Conservation (phyloP, 1,284 basidiomycete genomes). For the Veloboletus limbatus region DNA sequence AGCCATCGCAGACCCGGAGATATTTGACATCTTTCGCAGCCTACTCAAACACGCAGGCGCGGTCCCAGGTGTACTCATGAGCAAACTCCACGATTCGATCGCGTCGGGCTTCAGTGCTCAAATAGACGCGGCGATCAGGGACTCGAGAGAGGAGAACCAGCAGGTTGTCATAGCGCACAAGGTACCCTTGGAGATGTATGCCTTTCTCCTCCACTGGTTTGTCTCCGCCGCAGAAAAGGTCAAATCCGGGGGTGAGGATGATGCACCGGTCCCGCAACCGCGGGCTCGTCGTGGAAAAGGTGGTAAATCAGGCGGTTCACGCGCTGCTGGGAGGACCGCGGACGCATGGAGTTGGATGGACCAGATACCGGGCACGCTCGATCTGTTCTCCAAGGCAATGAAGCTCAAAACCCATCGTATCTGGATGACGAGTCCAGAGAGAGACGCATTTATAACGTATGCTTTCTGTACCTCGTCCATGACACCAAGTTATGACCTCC, state of each 20-base stretch:
- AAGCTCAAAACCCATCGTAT: conserved; percentile 76
- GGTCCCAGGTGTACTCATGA: conserved; percentile 62
- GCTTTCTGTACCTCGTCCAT: conserved; percentile 17
- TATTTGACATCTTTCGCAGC: conserved; percentile 78
- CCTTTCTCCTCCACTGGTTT: conserved; percentile 87
- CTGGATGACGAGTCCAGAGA: conserved; percentile 83
- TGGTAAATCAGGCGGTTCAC: conserved; percentile 48
- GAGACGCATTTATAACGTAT: conserved; percentile 81
- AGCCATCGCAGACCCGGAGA: conserved; percentile 58
- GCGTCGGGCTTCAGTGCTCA: conserved; percentile 69
- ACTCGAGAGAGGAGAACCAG: conserved; percentile 70
- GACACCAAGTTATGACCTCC: conserved; percentile 11
- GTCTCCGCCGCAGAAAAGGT: conserved; percentile 74
- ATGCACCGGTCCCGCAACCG: conserved; percentile 45
- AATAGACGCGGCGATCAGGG: conserved; percentile 63
- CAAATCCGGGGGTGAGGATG: conserved; percentile 53
- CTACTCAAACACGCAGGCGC: conserved; percentile 68
- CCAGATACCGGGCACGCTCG: conserved; percentile 69
- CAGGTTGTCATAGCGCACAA: conserved; percentile 70
- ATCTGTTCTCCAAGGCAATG: conserved; percentile 70
- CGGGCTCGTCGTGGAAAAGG: conserved; percentile 57
- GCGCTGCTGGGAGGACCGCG: conserved; percentile 42
- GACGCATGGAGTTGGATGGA: conserved; percentile 76
- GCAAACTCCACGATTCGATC: conserved; percentile 76
- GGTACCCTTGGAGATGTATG: conserved; percentile 80